phyloP scores from a whole-genome alignment of 2,329 filamentous ascomycete species.

The Daldinia sp. region DNA sequence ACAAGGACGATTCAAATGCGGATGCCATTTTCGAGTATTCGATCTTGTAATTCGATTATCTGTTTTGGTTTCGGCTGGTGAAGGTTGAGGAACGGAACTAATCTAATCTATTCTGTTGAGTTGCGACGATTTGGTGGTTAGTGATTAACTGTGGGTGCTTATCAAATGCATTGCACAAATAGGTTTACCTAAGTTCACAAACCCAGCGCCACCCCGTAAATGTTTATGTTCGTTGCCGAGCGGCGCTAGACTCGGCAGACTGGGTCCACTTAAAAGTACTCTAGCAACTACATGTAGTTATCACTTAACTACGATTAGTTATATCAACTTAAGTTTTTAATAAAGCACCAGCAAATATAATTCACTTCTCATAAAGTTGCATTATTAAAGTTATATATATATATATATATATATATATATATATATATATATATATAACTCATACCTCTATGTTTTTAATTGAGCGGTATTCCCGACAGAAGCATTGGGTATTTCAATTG shows the following conservation, averaged over 20 bases:
- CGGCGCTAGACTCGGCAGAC: slow-evolving; percentile 16
- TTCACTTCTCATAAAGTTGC: neutral
- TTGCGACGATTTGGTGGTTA: slow-evolving; percentile 22
- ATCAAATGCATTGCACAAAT: slow-evolving; percentile 16
- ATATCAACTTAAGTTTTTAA: neutral
- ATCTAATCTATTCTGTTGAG: slow-evolving; percentile 10
- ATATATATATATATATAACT: neutral
- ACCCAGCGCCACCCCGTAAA: slow-evolving; percentile 22
- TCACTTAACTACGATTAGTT: neutral
- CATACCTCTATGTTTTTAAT: neutral
- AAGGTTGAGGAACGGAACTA: neutral
- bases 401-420: neutral
- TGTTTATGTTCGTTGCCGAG: slow-evolving; percentile 50
- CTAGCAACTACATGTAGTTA: slow-evolving; percentile 1
- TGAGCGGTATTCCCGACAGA: neutral
- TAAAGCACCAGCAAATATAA: neutral
- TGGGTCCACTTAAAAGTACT: slow-evolving; percentile 23
- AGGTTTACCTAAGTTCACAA: slow-evolving; percentile 8
- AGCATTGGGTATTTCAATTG: neutral
- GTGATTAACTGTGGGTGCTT: neutral
- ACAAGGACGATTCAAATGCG: slow-evolving; percentile 77
- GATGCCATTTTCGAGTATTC: slow-evolving; percentile 61
- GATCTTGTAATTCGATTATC: neutral
- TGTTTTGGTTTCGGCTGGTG: slow-evolving; percentile 3
- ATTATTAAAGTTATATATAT: neutral